Percentiles rank a stretch among this genome's conserved stretches.
phyloP scores from a whole-genome alignment of 1,284 basidiomycete genomes.

The Microbotryum lychnidis-dioicae region DNA sequence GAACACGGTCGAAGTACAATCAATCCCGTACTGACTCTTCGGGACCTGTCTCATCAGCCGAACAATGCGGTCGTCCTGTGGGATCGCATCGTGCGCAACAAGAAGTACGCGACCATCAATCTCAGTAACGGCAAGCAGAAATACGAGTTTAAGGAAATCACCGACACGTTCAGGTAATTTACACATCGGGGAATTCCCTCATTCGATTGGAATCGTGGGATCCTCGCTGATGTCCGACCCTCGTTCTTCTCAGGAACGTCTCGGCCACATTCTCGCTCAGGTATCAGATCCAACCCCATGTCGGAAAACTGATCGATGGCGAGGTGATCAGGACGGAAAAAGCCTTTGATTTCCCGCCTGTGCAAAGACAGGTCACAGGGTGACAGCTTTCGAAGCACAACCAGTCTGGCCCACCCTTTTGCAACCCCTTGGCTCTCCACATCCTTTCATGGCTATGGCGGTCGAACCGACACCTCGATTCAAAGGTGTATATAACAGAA shows the following conservation, averaged over 20 bases:
- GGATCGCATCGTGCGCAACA: conserved; percentile 75
- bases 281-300: conserved; percentile 85
- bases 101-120: conserved; percentile 63
- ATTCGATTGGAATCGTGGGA: neutral
- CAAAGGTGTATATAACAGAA: neutral
- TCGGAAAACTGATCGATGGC: conserved; percentile 67
- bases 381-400: too few relatives aligned
- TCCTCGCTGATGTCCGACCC: neutral
- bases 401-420: neutral
- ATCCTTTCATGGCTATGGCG: neutral
- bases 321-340: conserved; percentile 55
- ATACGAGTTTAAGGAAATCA: conserved; percentile 70
- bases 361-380: conserved; percentile 4
- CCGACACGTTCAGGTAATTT: conserved; percentile 67
- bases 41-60: conserved; percentile 45
- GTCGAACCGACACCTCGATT: too few relatives aligned
- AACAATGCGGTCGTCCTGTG: conserved; percentile 79
- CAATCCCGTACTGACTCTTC: neutral
- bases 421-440: neutral
- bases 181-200: neutral
- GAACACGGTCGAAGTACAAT: too few relatives aligned
- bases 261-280: conserved; percentile 65
- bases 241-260: conserved; percentile 48
- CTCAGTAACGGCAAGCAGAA: conserved; percentile 62
- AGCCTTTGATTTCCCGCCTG: conserved; percentile 14